A percentile compares a stretch with the other conserved stretches of the same genome.
These are phyloP conservation scores for Phytophthora megakarya DNA, from an alignment of 352 stramenopile species.

Conservation along the genomic window DNA sequence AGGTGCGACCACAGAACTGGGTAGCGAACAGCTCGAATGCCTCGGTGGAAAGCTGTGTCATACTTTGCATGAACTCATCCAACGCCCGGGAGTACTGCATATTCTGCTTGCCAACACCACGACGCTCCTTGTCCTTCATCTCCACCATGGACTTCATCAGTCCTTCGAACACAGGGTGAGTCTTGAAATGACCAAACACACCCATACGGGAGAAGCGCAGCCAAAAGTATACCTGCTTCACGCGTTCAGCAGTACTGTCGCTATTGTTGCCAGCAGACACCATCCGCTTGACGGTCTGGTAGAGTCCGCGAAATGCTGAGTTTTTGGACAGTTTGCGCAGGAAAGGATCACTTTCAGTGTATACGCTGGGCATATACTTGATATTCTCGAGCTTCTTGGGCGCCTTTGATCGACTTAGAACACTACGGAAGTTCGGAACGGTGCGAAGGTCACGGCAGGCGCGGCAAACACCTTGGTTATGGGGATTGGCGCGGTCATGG, in stretches of 20 bases:
- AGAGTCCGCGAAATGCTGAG: constrained; percentile 66
- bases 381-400: constrained; percentile 81
- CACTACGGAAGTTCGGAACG: constrained; percentile 77
- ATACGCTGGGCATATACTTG: constrained; percentile 76
- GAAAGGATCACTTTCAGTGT: constrained; percentile 81
- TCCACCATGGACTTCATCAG: constrained; percentile 83
- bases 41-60: constrained; percentile 67
- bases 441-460: constrained; percentile 68
- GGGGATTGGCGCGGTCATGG: constrained; percentile 22
- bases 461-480: constrained; percentile 56
- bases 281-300: constrained; percentile 59
- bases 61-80: constrained; percentile 74
- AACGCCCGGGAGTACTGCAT: constrained; percentile 79
- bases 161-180: constrained; percentile 75
- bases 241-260: constrained; percentile 20
- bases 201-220: constrained; percentile 75
- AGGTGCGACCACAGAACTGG: constrained; percentile 74
- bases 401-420: constrained; percentile 71
- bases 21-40: constrained; percentile 79
- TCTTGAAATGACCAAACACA: constrained; percentile 71
- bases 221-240: constrained; percentile 69
- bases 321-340: constrained; percentile 84
- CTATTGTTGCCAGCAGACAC: constrained; percentile 12
- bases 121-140: constrained; percentile 80
- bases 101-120: constrained; percentile 85